Conservation (phyloP, 176 grass and related monocot species). For the Ensete glaucum region DNA sequence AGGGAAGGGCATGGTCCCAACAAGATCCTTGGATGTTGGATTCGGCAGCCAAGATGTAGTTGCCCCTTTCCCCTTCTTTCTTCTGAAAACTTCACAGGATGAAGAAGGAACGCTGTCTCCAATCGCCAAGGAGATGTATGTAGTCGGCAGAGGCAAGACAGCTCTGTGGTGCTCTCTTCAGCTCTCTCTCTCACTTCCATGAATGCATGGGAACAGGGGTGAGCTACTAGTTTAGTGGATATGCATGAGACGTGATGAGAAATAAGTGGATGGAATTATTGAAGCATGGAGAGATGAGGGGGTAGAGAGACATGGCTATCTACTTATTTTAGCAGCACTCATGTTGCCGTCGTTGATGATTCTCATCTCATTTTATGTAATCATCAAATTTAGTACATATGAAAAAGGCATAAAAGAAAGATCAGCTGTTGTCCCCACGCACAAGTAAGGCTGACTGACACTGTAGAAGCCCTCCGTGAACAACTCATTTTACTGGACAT, state of each 20-base stretch:
- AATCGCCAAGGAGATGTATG: background rate
- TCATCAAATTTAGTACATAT: no score
- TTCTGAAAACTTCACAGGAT: background rate
- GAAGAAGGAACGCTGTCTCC: background rate
- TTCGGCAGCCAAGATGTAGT: conserved; percentile 10
- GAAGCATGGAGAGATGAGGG: background rate
- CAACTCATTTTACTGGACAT: no score
- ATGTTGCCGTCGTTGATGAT: no score
- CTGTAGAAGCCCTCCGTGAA: no score
- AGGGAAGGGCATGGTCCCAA: conserved; percentile 3
- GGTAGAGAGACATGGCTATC: background rate
- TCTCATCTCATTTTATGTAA: no score
- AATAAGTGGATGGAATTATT: background rate
- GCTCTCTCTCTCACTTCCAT: no score
- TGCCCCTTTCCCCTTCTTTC: background rate
- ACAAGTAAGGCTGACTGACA: no score
- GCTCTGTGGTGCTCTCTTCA: background rate
- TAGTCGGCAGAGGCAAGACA: background rate
- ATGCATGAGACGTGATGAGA: background rate
- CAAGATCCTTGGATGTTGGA: conserved; percentile 23
- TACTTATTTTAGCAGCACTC: no score
- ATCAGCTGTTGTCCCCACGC: no score
- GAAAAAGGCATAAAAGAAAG: no score
- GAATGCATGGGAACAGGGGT: background rate
- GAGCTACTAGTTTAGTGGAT: background rate